phyloP scores from a whole-genome alignment of 768 basidiomycete genomes.

The Scleroderma citrinum region DNA sequence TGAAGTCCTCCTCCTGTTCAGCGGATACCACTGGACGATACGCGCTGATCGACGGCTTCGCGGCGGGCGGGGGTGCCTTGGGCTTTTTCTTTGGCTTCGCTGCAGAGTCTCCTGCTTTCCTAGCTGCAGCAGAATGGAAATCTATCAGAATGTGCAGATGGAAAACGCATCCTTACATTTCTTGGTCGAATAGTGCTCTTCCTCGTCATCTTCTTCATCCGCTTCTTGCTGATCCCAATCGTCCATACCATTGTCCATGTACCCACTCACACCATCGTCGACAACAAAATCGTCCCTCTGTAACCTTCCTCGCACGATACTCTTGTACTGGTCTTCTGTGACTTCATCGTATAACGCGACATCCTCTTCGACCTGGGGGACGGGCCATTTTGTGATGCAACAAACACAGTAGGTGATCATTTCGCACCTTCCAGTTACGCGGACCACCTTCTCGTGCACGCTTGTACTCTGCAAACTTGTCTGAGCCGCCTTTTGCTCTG shows the following conservation, averaged over 20 bases:
- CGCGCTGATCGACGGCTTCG: constrained; percentile 62
- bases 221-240: constrained; percentile 70
- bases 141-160: background rate
- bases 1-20: constrained; percentile 84
- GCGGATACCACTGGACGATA: constrained; percentile 74
- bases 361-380: constrained; percentile 47
- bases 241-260: constrained; percentile 96
- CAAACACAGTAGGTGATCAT: constrained; percentile 3
- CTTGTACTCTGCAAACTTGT: constrained; percentile 56
- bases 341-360: constrained; percentile 82
- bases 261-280: constrained; percentile 88
- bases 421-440: constrained; percentile 51
- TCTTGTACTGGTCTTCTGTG: constrained; percentile 80
- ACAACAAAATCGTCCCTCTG: constrained; percentile 91
- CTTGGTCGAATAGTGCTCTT: constrained; percentile 28
- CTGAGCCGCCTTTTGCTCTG: constrained; percentile 18
- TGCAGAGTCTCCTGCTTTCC: constrained; percentile 13
- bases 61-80: constrained; percentile 44
- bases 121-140: constrained; percentile 22
- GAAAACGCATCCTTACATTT: constrained; percentile 28
- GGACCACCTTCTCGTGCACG: constrained; percentile 54
- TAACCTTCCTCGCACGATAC: constrained; percentile 77
- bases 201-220: constrained; percentile 50
- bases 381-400: constrained; percentile 17
- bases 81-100: constrained; percentile 34